phyloP scores from a whole-genome alignment of 2,329 filamentous ascomycete species.

The Aaosphaeria arxii region DNA sequence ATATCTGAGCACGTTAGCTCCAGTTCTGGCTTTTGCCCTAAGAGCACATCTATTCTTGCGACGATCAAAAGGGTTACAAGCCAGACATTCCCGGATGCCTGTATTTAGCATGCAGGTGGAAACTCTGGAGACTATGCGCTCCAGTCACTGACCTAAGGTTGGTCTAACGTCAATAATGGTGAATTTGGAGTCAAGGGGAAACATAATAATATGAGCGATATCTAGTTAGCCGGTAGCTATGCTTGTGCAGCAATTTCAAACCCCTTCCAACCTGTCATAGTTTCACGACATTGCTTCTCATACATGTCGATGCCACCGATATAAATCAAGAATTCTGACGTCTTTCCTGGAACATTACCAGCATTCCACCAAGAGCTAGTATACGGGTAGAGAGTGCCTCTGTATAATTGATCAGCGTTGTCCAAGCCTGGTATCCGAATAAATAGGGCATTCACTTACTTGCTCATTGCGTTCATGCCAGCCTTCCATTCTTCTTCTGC shows the following conservation, averaged over 20 bases:
- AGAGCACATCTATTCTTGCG: too few species aligned
- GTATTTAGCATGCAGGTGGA: too few species aligned
- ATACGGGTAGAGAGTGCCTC: conserved; percentile 33
- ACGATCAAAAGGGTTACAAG: too few species aligned
- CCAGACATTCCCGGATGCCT: too few species aligned
- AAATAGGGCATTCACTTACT: conserved; percentile 5
- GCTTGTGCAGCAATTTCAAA: conserved; percentile 15
- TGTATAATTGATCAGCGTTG: conserved; percentile 25
- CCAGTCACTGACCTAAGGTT: too few species aligned
- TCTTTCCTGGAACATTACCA: conserved; percentile 38
- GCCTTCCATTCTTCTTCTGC: conserved; percentile 35
- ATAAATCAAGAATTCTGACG: conserved; percentile 36
- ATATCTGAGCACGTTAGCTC: too few species aligned
- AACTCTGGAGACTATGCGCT: too few species aligned
- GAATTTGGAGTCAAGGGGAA: too few species aligned
- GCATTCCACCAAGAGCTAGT: conserved; percentile 36
- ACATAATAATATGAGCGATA: too few species aligned
- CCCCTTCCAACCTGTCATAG: conserved; percentile 17
- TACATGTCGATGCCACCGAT: conserved; percentile 24
- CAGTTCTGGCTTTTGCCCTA: too few species aligned
- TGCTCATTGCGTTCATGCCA: conserved; percentile 30
- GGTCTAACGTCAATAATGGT: too few species aligned
- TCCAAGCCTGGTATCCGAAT: background rate
- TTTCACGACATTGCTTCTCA: conserved; percentile 16
- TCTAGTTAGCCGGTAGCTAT: background rate